Evolutionary conservation across 352 stramenopile species (phyloP).

Genomic region (Phytophthora foliorum): DNA sequence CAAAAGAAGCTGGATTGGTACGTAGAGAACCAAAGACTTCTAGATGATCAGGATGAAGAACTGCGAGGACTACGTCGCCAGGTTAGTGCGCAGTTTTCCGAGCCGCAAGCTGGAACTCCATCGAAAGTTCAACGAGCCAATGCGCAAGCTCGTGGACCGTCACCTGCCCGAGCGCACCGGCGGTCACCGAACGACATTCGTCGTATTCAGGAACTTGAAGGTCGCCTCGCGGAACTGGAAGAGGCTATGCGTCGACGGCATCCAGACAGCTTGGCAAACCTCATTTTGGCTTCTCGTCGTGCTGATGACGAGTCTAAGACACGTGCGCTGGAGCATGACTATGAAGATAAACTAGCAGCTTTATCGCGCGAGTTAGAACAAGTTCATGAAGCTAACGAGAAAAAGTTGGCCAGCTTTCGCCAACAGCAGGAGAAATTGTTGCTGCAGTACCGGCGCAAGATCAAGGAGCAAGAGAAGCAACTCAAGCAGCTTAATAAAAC

Average conservation of each 20-base stretch:
- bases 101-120: slow-evolving; percentile 14
- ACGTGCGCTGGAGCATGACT: slow-evolving; percentile 42
- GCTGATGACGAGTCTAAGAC: slow-evolving; percentile 73
- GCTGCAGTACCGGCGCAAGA: slow-evolving; percentile 72
- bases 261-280: slow-evolving; percentile 81
- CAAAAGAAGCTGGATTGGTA: slow-evolving; percentile 91
- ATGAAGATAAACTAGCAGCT: slow-evolving; percentile 49
- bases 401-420: slow-evolving; percentile 71
- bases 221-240: slow-evolving; percentile 73
- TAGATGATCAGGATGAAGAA: slow-evolving; percentile 82
- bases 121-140: slow-evolving; percentile 27
- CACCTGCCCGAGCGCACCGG: slow-evolving; percentile 27
- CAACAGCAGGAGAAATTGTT: slow-evolving; percentile 86
- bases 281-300: slow-evolving; percentile 79
- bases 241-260: slow-evolving; percentile 79
- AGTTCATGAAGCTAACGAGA: slow-evolving; percentile 59
- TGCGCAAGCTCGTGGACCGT: slow-evolving; percentile 10
- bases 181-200: slow-evolving; percentile 68
- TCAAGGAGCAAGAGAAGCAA: slow-evolving; percentile 59
- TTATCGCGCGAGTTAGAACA: slow-evolving; percentile 62
- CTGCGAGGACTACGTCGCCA: slow-evolving; percentile 45
- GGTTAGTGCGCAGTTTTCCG: slow-evolving; percentile 12
- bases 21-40: slow-evolving; percentile 80
- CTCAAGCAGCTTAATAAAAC: slow-evolving; percentile 36
- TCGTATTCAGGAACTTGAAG: slow-evolving; percentile 82